phyloP scores from a whole-genome alignment of 306 rosid species.

The Alnus glutinosa region DNA sequence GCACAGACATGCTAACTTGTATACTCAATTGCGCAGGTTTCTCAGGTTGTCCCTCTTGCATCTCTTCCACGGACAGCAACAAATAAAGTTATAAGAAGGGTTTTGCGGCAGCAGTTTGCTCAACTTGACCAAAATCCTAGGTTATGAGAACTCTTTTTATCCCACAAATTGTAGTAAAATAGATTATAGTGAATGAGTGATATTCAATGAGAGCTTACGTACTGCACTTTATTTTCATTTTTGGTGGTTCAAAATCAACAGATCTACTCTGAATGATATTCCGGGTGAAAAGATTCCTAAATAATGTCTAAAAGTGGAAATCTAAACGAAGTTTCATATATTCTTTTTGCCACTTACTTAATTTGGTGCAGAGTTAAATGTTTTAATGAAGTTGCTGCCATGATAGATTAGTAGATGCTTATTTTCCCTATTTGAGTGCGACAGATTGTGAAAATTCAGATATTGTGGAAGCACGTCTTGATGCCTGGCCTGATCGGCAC shows the following conservation, averaged over 20 bases:
- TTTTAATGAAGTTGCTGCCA: no score
- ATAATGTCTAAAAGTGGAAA: no score
- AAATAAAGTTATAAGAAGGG: conserved; percentile 93
- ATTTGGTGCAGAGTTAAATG: no score
- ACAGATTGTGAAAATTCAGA: no score
- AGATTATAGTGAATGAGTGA: neutral
- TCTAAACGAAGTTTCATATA: no score
- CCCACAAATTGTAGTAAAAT: neutral
- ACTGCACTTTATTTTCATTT: neutral
- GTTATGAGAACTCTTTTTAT: conserved; percentile 36
- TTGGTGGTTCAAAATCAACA: neutral
- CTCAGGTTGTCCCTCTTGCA: conserved; percentile 53
- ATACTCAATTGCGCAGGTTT: conserved; percentile 53
- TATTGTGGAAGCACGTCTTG: no score
- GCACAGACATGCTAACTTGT: neutral
- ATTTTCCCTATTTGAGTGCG: no score
- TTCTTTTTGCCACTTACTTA: no score
- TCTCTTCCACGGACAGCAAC: conserved; percentile 92
- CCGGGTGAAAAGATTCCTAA: neutral
- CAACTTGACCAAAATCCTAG: conserved; percentile 50
- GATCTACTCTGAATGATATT: neutral
- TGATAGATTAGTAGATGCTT: no score
- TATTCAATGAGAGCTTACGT: no score
- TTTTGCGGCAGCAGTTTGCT: conserved; percentile 64
- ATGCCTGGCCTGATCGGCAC: no score